phyloP scores from a whole-genome alignment of 805 yeast genomes.

The Pichia californica region DNA sequence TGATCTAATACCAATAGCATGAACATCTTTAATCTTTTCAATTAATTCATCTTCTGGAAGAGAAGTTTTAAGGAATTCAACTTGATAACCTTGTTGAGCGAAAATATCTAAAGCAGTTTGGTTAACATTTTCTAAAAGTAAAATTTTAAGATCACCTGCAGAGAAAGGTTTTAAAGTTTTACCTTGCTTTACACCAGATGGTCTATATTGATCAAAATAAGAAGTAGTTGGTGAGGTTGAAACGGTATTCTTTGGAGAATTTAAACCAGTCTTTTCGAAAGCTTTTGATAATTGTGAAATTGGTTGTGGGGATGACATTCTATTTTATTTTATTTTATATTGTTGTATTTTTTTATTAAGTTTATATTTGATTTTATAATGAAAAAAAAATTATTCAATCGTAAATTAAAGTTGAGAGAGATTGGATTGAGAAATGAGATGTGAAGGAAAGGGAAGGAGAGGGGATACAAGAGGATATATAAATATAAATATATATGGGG shows the following conservation, averaged over 20 bases:
- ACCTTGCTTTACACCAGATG: conserved; percentile 41
- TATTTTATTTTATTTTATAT: background rate
- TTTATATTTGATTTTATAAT: too few relatives aligned
- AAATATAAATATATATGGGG: too few relatives aligned
- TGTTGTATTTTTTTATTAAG: background rate
- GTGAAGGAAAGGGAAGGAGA: too few relatives aligned
- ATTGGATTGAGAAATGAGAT: too few relatives aligned
- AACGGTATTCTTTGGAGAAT: conserved; percentile 61
- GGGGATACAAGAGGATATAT: too few relatives aligned
- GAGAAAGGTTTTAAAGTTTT: conserved; percentile 89
- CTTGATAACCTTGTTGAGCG: conserved; percentile 90
- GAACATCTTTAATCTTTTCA: conserved; percentile 88
- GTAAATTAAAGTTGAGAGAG: too few relatives aligned
- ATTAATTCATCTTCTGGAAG: conserved; percentile 89
- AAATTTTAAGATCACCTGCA: conserved; percentile 89
- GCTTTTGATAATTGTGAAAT: conserved; percentile 47
- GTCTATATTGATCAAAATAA: conserved; percentile 49
- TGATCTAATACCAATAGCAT: conserved; percentile 97
- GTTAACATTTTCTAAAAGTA: conserved; percentile 89
- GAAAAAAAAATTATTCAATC: too few relatives aligned
- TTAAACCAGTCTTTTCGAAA: conserved; percentile 41
- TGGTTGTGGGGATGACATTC: conserved; percentile 65
- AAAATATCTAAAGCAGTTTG: conserved; percentile 85
- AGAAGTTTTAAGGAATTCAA: conserved; percentile 86
- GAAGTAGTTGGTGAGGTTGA: conserved; percentile 76